Evolutionary conservation across 2,329 filamentous ascomycete species (phyloP).

Genomic region (Coniella vitis): DNA sequence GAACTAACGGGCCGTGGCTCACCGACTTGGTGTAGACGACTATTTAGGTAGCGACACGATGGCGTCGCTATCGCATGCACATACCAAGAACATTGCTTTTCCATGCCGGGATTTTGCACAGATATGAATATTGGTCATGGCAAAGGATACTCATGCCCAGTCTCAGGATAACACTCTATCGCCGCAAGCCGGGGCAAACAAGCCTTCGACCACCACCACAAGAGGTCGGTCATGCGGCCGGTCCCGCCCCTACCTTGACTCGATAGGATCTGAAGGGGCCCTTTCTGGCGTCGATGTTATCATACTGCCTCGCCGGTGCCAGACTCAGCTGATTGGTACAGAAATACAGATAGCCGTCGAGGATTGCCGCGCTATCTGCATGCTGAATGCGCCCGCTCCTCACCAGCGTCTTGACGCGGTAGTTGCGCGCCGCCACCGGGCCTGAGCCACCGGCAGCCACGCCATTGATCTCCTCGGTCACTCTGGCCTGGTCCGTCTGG

Average conservation of each 20-base stretch:
- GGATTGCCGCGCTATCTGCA: conserved; percentile 33
- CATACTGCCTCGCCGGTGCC: conserved; percentile 29
- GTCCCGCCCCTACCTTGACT: conserved; percentile 29
- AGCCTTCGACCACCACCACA: too few species aligned
- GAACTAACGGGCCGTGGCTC: too few species aligned
- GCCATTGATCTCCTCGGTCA: conserved; percentile 29
- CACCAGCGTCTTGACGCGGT: conserved; percentile 32
- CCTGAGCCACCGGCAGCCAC: conserved; percentile 25
- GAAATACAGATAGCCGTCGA: conserved; percentile 35
- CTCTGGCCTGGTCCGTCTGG: conserved; percentile 28
- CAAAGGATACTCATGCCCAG: too few species aligned
- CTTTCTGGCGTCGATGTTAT: conserved; percentile 29
- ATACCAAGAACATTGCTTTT: too few species aligned
- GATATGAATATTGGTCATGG: too few species aligned
- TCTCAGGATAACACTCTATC: too few species aligned
- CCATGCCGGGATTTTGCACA: too few species aligned
- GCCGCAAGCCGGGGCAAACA: too few species aligned
- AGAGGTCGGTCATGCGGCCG: conserved; percentile 21
- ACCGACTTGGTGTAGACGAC: too few species aligned
- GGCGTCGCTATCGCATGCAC: too few species aligned
- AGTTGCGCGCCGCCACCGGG: conserved; percentile 27
- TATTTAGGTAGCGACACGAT: too few species aligned
- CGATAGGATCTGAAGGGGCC: conserved; percentile 30
- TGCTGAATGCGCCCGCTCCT: conserved; percentile 34
- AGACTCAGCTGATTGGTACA: conserved; percentile 34